Percentiles rank a stretch among this genome's conserved stretches.
These are phyloP conservation scores for Thyridium curvatum DNA, from an alignment of 2,329 filamentous ascomycete species.

Conservation along the genomic window DNA sequence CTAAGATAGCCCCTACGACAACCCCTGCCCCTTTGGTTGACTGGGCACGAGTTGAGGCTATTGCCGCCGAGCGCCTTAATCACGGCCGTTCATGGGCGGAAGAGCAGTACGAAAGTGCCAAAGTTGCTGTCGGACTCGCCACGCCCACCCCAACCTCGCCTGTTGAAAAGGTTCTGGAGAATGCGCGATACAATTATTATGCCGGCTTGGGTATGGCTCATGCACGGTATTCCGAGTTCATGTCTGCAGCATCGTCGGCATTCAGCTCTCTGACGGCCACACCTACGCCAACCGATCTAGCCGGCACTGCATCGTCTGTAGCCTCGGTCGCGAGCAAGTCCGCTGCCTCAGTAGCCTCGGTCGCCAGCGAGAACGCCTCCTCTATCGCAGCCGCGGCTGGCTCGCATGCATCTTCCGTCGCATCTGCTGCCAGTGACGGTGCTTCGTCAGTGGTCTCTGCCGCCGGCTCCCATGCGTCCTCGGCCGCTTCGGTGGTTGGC, in stretches of 20 bases:
- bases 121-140: slow-evolving; percentile 56
- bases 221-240: slow-evolving; percentile 69
- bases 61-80: slow-evolving; percentile 63
- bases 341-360: slow-evolving; percentile 36
- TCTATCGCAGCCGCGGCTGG: slow-evolving; percentile 36
- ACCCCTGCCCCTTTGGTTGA: slow-evolving; percentile 31
- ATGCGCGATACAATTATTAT: slow-evolving; percentile 64
- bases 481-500: slow-evolving; percentile 35
- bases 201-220: slow-evolving; percentile 74
- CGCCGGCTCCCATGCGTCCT: slow-evolving; percentile 22
- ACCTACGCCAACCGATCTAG: slow-evolving; percentile 51
- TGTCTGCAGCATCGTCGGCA: slow-evolving; percentile 65
- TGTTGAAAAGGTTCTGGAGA: slow-evolving; percentile 53
- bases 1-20: slow-evolving; percentile 20
- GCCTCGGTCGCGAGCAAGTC: slow-evolving; percentile 42
- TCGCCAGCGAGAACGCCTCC: slow-evolving; percentile 38
- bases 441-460: slow-evolving; percentile 30
- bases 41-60: slow-evolving; percentile 48
- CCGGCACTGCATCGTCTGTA: slow-evolving; percentile 36
- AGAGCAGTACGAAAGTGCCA: slow-evolving; percentile 63
- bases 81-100: slow-evolving; percentile 68
- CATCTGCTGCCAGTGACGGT: slow-evolving; percentile 29
- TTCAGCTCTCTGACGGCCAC: slow-evolving; percentile 54
- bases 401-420: slow-evolving; percentile 40
- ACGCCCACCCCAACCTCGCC: slow-evolving; percentile 41